Evolutionary conservation across 306 rosid genomes (phyloP).

Genomic region (Dalbergia oliveri): DNA sequence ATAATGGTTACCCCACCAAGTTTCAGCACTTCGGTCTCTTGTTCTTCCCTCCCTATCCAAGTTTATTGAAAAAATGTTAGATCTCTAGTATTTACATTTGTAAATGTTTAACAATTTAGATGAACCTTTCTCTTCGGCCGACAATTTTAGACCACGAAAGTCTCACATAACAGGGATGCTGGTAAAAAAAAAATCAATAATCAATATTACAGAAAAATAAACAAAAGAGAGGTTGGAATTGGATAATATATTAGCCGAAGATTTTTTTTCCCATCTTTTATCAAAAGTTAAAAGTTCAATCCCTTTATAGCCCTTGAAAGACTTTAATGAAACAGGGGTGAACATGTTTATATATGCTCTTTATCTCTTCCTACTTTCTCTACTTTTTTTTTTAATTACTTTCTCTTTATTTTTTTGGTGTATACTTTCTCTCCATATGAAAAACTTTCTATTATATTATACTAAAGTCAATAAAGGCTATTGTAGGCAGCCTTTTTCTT

Average conservation of each 20-base stretch:
- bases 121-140: neutral
- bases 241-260: neutral
- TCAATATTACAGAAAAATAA: neutral
- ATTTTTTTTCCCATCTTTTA: neutral
- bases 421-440: slow-evolving; percentile 17
- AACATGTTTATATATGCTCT: too few relatives aligned
- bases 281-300: neutral
- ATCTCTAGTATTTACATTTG: too few relatives aligned
- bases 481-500: slow-evolving; percentile 10
- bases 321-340: slow-evolving; percentile 18
- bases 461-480: slow-evolving; percentile 42
- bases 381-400: too few relatives aligned
- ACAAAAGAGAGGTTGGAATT: slow-evolving; percentile 1
- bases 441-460: neutral
- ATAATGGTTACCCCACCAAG: too few relatives aligned
- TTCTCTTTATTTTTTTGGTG: neutral
- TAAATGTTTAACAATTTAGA: neutral
- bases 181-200: neutral
- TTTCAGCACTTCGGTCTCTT: too few relatives aligned
- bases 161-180: neutral
- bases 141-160: neutral
- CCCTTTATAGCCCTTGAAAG: neutral
- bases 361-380: neutral
- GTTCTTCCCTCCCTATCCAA: too few relatives aligned
- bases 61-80: too few relatives aligned